Evolutionary conservation across 2,329 filamentous ascomycete species (phyloP).

Genomic region (Elsinoe arachidis): DNA sequence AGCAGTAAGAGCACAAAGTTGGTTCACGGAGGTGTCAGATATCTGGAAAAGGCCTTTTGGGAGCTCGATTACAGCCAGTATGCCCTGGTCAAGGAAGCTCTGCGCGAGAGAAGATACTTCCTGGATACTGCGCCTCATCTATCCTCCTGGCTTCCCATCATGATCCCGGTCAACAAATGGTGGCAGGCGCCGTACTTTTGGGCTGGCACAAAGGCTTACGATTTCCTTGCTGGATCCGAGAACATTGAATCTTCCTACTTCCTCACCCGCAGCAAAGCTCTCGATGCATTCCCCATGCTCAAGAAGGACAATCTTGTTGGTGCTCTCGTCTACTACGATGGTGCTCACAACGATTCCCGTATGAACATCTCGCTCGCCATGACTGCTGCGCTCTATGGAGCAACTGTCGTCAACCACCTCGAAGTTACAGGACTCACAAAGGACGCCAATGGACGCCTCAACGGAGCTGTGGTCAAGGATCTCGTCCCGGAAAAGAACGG

Average conservation of each 20-base stretch:
- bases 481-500: conserved; percentile 58
- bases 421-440: conserved; percentile 72
- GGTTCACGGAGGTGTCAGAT: conserved; percentile 75
- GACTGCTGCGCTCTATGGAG: conserved; percentile 80
- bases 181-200: conserved; percentile 77
- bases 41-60: conserved; percentile 79
- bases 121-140: conserved; percentile 75
- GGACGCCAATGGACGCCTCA: conserved; percentile 62
- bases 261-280: conserved; percentile 72
- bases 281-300: conserved; percentile 83
- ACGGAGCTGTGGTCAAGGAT: conserved; percentile 66
- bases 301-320: conserved; percentile 71
- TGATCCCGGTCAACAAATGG: conserved; percentile 74
- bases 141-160: conserved; percentile 71
- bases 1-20: conserved; percentile 84
- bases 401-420: conserved; percentile 73
- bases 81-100: conserved; percentile 65
- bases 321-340: conserved; percentile 84
- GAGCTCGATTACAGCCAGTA: conserved; percentile 75
- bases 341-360: conserved; percentile 82
- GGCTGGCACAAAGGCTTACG: conserved; percentile 73
- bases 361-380: conserved; percentile 87
- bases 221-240: conserved; percentile 74
- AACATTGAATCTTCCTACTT: conserved; percentile 88
- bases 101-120: conserved; percentile 76